A percentile compares a stretch with the other conserved stretches of the same genome.
Conservation (phyloP, 345 rosid genomes). For the Bruguiera sexangula region DNA sequence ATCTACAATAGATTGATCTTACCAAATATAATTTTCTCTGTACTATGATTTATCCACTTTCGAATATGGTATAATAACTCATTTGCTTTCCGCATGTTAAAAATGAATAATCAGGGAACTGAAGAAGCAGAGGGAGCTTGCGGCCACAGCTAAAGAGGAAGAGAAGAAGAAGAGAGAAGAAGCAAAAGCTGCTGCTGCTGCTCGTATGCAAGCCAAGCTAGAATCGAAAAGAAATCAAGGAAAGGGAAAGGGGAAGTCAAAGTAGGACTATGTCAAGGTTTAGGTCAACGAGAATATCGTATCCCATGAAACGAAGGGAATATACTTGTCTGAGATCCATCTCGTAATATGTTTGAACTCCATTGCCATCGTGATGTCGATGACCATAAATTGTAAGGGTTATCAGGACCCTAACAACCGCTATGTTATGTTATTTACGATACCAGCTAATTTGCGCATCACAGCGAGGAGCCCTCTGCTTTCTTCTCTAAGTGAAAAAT, state of each 20-base stretch:
- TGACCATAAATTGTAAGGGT: not conserved
- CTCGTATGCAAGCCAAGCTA: slow-evolving; percentile 83
- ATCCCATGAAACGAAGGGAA: not conserved
- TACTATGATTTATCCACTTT: not conserved
- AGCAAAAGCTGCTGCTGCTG: slow-evolving; percentile 92
- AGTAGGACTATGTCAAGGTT: slow-evolving; percentile 21
- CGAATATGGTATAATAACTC: not conserved
- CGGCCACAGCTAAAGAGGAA: slow-evolving; percentile 74
- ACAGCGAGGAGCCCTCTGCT: no score
- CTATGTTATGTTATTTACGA: not conserved
- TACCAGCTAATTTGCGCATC: no score
- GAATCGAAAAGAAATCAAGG: slow-evolving; percentile 78
- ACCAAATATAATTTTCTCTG: not conserved
- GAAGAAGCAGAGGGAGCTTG: slow-evolving; percentile 84
- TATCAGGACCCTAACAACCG: not conserved
- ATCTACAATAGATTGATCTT: no score
- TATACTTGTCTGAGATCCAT: not conserved
- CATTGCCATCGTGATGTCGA: not conserved
- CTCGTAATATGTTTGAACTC: no score
- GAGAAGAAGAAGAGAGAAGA: slow-evolving; percentile 87
- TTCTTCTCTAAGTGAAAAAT: no score
- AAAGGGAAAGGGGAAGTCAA: slow-evolving; percentile 82
- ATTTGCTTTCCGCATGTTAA: not conserved
- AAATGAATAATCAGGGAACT: slow-evolving; percentile 52
- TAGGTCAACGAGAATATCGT: not conserved